A percentile compares a stretch with the other conserved stretches of the same genome.
phyloP scores from a whole-genome alignment of 331 rosid species.

The Acacia pycnantha region DNA sequence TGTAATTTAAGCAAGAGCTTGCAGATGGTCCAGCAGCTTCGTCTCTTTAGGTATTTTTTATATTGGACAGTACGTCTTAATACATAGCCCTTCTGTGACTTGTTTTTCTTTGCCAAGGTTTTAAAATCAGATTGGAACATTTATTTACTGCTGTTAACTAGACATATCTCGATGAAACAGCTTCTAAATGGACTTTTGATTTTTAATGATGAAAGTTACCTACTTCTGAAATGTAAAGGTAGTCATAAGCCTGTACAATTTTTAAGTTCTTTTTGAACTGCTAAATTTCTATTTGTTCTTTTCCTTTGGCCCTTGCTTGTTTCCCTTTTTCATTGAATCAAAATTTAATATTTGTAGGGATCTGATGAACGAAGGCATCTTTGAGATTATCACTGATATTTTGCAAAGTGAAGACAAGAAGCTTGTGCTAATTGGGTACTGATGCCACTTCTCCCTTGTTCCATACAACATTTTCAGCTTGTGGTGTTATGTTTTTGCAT shows the following conservation, averaged over 20 bases:
- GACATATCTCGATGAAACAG: background rate
- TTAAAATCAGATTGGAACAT: background rate
- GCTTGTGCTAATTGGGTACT: conserved; percentile 88
- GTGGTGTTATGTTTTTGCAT: conserved; percentile 5
- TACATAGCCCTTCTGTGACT: background rate
- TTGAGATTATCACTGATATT: conserved; percentile 72
- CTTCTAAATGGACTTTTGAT: conserved; percentile 6
- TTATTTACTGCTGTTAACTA: background rate
- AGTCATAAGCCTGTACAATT: background rate
- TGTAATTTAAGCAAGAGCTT: conserved; percentile 85
- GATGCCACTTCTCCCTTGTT: conserved; percentile 25
- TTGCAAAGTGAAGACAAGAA: conserved; percentile 85
- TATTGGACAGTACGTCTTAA: background rate
- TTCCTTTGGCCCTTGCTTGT: background rate
- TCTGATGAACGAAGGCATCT: conserved; percentile 87
- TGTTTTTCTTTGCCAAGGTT: background rate
- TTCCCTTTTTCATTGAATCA: conserved; percentile 10
- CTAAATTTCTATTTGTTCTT: background rate
- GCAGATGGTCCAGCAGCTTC: conserved; percentile 91
- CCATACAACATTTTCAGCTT: conserved; percentile 20
- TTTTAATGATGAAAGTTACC: conserved; percentile 3
- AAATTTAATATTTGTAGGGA: conserved; percentile 59
- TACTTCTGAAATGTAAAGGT: background rate
- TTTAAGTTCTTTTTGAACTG: background rate
- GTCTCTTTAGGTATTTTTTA: conserved; percentile 68